These are phyloP conservation scores for Talaromyces funiculosus DNA, from an alignment of 2,329 filamentous ascomycete genomes.

Conservation along the genomic window DNA sequence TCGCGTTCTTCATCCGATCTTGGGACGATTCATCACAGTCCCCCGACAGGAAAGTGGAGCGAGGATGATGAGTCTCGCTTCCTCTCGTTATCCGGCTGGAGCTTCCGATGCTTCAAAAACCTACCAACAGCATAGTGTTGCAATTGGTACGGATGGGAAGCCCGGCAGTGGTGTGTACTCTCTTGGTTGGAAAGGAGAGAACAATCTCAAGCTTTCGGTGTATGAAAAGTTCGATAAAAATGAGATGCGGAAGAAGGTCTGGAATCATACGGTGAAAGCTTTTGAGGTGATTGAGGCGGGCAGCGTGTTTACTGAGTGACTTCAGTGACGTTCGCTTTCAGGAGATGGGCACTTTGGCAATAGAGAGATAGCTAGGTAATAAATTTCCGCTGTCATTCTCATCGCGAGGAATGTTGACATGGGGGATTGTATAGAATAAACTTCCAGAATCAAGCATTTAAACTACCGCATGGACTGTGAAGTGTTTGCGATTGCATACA, in stretches of 20 bases:
- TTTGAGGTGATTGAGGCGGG: conserved; percentile 9
- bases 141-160: conserved; percentile 3
- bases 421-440: neutral
- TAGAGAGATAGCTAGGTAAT: no score
- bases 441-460: no score
- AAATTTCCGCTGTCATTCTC: neutral
- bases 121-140: neutral
- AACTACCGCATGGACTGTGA: no score
- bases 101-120: neutral
- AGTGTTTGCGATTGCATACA: no score
- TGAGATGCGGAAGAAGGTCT: conserved; percentile 10
- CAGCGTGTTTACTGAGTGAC: neutral
- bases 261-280: conserved; percentile 9
- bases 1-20: neutral
- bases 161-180: conserved; percentile 10
- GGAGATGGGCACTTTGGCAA: neutral
- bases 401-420: neutral
- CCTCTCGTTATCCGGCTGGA: conserved; percentile 6
- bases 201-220: neutral
- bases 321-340: neutral
- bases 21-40: neutral
- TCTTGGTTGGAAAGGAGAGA: conserved; percentile 7
- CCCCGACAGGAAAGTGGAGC: conserved; percentile 10
- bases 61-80: conserved; percentile 12
- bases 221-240: conserved; percentile 12